Evolutionary conservation across 1,139 yeast genomes (phyloP), one percentile per base, ranked within the genome.

Genomic region (Pichia sp.): DNA sequence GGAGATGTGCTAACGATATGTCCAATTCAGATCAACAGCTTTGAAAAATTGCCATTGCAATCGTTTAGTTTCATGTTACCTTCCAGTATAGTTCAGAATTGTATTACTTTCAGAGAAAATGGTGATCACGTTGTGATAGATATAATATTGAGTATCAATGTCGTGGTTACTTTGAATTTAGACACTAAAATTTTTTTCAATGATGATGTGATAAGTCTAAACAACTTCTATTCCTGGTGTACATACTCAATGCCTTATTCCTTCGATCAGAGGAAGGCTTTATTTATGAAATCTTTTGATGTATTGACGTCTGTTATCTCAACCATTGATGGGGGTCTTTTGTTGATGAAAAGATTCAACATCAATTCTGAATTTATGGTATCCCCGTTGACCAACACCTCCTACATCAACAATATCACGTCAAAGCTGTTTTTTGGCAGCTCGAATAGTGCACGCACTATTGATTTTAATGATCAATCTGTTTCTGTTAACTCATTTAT

Each of bases 241-340:
- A 75, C 75, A 58, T 79, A 83, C 41, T 77, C 87, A 3, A 80
- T 81, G 40, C 95, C 95, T 1, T 86, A 85, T 65, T 83, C 90
- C 14, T 87, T 89, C 65, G 90, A 87, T 57, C 73, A 85, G 46
- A 77, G 91, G 62, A 69, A 74, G 12, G 93, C 96, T 1, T 80
- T 80, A 56, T 70, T 75, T 24, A 63, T 88, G 57, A 75, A 76
- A 55, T 68, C 84, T 0, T 67, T 83, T 7, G 76, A 78, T 50
- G 60, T 73, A 0, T 17, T 74, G 75, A 55, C 69, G 78, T 36
- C 60, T 9, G 68, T 89, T 7, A 80, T 85, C 0, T 76, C 88
- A 1, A 73, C 89, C 53, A 76, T 77, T 47, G 95, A 90, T 69
- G 96, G 96, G 54, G 85, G 87, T 17, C 64, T 85, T 57, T 67